Conservation (phyloP, 345 rosid species). For the Bruguiera gymnorhiza region DNA sequence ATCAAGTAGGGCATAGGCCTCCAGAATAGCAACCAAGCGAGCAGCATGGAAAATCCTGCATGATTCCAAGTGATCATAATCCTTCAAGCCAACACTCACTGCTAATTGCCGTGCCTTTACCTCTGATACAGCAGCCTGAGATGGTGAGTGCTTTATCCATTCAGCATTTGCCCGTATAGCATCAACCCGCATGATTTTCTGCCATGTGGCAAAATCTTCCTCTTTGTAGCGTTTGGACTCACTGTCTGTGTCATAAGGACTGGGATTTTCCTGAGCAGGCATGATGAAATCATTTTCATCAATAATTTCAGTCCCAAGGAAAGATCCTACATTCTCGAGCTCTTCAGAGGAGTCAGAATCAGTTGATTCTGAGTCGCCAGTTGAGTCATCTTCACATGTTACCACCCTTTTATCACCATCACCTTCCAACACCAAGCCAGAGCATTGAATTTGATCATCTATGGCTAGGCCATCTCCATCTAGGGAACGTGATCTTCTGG, state of each 20-base stretch:
- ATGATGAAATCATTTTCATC: constrained; percentile 30
- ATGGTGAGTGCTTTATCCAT: constrained; percentile 64
- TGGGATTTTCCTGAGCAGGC: constrained; percentile 28
- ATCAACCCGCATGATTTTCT: constrained; percentile 86
- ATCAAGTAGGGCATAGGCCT: constrained; percentile 85
- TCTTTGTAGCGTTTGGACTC: constrained; percentile 35
- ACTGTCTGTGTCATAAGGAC: constrained; percentile 32
- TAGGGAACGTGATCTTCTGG: constrained; percentile 26
- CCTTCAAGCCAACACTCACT: constrained; percentile 61
- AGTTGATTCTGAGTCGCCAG: constrained; percentile 51
- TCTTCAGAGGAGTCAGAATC: constrained; percentile 60
- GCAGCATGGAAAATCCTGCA: constrained; percentile 79
- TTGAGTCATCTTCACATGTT: constrained; percentile 42
- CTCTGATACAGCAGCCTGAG: constrained; percentile 64
- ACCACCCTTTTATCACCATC: constrained; percentile 44
- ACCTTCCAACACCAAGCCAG: constrained; percentile 34
- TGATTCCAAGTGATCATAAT: constrained; percentile 78
- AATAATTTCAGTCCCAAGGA: constrained; percentile 29
- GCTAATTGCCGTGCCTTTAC: constrained; percentile 55
- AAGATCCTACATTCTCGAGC: constrained; percentile 37
- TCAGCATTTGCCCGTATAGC: constrained; percentile 85
- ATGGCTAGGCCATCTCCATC: constrained; percentile 22
- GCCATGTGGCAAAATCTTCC: constrained; percentile 83
- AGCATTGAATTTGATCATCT: constrained; percentile 31
- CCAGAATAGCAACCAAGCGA: constrained; percentile 78